Percentiles rank a stretch among this genome's conserved stretches.
phyloP scores from a whole-genome alignment of 352 stramenopile species.

The Phytophthora brassicae region DNA sequence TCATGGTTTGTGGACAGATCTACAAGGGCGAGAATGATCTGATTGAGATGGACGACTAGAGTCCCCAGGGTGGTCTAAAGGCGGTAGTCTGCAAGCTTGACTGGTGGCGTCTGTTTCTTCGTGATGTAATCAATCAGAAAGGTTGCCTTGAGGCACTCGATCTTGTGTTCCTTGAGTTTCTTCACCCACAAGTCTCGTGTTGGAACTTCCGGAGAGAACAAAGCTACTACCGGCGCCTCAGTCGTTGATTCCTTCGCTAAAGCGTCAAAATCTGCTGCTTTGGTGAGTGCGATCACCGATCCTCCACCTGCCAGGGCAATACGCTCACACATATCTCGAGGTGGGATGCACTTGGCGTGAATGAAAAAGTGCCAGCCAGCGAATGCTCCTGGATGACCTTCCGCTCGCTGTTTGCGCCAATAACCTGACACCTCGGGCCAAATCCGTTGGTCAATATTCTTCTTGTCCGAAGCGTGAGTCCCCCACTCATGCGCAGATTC shows the following conservation, averaged over 20 bases:
- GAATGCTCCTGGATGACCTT: constrained; percentile 56
- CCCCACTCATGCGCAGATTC: constrained; percentile 80
- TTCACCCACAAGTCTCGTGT: constrained; percentile 72
- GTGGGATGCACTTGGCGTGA: constrained; percentile 71
- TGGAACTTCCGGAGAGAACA: constrained; percentile 56
- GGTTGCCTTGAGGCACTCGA: constrained; percentile 73
- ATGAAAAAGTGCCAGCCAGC: constrained; percentile 73
- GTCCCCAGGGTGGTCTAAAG: constrained; percentile 32
- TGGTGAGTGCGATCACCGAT: constrained; percentile 57
- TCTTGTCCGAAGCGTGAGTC: constrained; percentile 44
- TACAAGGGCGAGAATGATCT: constrained; percentile 53
- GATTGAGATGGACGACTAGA: constrained; percentile 41
- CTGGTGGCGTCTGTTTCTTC: constrained; percentile 68
- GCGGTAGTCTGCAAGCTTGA: constrained; percentile 51
- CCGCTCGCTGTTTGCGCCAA: constrained; percentile 64
- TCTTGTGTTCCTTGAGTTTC: constrained; percentile 59
- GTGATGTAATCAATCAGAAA: constrained; percentile 89
- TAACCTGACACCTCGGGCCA: constrained; percentile 60
- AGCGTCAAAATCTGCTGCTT: constrained; percentile 48
- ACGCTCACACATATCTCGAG: constrained; percentile 80
- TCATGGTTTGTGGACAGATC: constrained; percentile 32
- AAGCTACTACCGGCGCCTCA: constrained; percentile 53
- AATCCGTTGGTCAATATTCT: constrained; percentile 75
- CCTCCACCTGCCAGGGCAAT: constrained; percentile 64
- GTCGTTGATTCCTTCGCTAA: constrained; percentile 38